Evolutionary conservation across 352 stramenopile species (phyloP).

Genomic region (Globisporangium viniferum): DNA sequence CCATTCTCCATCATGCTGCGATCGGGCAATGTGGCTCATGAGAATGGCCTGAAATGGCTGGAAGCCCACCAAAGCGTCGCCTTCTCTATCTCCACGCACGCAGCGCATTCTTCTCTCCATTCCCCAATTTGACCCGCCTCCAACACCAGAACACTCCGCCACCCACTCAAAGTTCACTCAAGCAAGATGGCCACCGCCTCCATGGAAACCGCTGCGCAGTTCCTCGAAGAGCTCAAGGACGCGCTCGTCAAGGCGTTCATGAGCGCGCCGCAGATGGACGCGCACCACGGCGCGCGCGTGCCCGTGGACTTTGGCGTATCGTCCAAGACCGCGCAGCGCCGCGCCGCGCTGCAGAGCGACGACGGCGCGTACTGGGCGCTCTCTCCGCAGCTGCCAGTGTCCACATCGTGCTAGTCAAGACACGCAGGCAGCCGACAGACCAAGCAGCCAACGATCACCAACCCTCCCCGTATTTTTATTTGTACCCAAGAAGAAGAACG

Average conservation of each 20-base stretch:
- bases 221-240: slow-evolving; percentile 50
- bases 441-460: not conserved
- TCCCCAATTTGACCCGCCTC: slow-evolving; percentile 1
- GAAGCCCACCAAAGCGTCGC: not conserved
- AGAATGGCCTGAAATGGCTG: not conserved
- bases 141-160: slow-evolving; percentile 10
- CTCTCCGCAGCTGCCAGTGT: slow-evolving; percentile 7
- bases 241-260: slow-evolving; percentile 67
- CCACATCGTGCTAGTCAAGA: slow-evolving; percentile 5
- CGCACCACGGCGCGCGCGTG: slow-evolving; percentile 52
- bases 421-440: not conserved
- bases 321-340: slow-evolving; percentile 9
- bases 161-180: not conserved
- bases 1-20: not conserved
- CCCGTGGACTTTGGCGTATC: slow-evolving; percentile 31
- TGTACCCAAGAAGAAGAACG: not conserved
- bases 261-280: slow-evolving; percentile 75
- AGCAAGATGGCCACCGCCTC: slow-evolving; percentile 5
- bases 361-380: slow-evolving; percentile 5
- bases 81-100: not conserved
- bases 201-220: slow-evolving; percentile 25
- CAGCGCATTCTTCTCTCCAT: slow-evolving; percentile 1
- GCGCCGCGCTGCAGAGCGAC: slow-evolving; percentile 1
- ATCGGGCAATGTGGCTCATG: not conserved
- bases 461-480: not conserved